Evolutionary conservation across 345 rosid genomes (phyloP), one percentile per base, ranked within the genome.

Genomic region (Combretum micranthum): DNA sequence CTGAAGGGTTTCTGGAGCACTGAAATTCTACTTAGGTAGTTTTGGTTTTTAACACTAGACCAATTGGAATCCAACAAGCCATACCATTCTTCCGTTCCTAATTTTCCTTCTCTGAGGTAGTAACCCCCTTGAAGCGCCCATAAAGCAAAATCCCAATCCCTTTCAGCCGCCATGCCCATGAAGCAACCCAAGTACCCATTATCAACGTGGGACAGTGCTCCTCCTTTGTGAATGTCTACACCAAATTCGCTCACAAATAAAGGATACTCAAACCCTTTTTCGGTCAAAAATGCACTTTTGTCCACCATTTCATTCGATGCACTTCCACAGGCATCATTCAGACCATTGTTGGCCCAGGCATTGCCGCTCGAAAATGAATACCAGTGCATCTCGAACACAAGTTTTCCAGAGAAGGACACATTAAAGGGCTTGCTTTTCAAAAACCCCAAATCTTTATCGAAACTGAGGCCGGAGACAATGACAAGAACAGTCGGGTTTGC

Each of bases 61-160:
- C 39, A 32, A 32, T 32, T 32, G 39, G 5, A 32, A 32, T 32
- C 9, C 6, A 32, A 32, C 39, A 32, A 32, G 39, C 9, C 39
- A 32, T 32, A 32, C 39, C 39, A 32, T 11, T 32, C 39, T 5
- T 32, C 39, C 6, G 9, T 1, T 7, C 39, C 9, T 32, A 32
- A 11, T 32, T 32, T 32, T 32, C 39, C 39, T 32, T 32, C 39
- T 32, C 39, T 79, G 13, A 93, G 23, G 68, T 87, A 85, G 67
- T 89, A 93, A 46, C 96, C 85, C 59, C 97, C 97, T 20, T 71
- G 83, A 10, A 93, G 47, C 0, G 90, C 69, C 99, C 97, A 93
- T 23, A 79, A 21, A 0, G 97, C 88, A 84, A 83, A 87, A 25
- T 93, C 99, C 37, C 79, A 61, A 70, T 93, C 99, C 14, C 72